Conservation (phyloP, 192 early-diverging fungal species). For the Coemansia reversa region DNA sequence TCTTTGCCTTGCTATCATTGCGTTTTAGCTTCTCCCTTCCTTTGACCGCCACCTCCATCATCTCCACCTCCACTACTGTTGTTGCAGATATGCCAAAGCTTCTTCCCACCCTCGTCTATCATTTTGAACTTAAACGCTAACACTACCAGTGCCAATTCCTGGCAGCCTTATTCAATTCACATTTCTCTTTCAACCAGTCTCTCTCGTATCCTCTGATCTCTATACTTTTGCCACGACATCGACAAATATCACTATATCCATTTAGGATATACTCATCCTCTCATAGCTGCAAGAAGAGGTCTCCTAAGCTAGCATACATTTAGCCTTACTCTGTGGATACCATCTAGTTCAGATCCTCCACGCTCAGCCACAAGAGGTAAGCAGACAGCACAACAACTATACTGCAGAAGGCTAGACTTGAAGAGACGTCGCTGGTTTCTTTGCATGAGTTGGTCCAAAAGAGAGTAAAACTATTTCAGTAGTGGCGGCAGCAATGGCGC, state of each 20-base stretch:
- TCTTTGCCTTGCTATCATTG: background rate
- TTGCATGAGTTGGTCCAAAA: background rate
- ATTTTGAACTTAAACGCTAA: background rate
- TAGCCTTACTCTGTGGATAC: background rate
- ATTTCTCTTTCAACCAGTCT: background rate
- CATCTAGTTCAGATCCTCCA: background rate
- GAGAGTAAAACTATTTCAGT: background rate
- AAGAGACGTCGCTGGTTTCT: background rate
- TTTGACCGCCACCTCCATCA: background rate
- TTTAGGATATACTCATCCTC: background rate
- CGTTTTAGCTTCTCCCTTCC: background rate
- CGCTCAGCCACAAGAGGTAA: background rate
- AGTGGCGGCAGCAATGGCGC: background rate
- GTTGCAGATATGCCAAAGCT: background rate
- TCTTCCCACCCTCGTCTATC: conserved; percentile 1
- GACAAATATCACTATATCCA: background rate
- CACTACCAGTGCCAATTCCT: background rate
- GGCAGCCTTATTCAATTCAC: background rate
- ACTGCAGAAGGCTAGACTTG: background rate
- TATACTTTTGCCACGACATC: background rate
- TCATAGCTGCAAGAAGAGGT: background rate
- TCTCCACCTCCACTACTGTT: background rate
- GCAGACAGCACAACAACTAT: background rate
- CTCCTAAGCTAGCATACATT: background rate
- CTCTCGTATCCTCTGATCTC: background rate